Evolutionary conservation across 2,329 filamentous ascomycete species (phyloP).

Genomic region (Fusarium sp.): DNA sequence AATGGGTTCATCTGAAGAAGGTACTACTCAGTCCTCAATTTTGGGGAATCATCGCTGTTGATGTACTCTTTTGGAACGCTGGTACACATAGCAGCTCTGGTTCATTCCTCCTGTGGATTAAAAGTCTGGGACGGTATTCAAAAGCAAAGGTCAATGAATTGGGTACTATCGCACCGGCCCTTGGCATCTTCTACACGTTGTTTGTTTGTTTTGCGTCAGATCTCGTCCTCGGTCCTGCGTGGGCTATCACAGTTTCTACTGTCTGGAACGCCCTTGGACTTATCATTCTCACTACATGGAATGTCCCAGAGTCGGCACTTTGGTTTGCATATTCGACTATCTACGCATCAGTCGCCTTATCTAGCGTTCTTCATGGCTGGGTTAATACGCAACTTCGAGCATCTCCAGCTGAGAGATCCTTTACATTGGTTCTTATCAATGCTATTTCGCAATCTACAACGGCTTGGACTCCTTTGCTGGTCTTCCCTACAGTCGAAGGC

Average conservation of each 20-base stretch:
- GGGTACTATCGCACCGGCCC: constrained; percentile 64
- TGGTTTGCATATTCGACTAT: constrained; percentile 58
- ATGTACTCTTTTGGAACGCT: constrained; percentile 70
- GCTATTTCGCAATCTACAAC: constrained; percentile 67
- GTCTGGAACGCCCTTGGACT: constrained; percentile 66
- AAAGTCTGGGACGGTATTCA: constrained; percentile 64
- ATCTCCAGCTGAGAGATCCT: constrained; percentile 61
- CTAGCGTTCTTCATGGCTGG: constrained; percentile 69
- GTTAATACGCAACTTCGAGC: constrained; percentile 64
- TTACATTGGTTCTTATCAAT: constrained; percentile 66
- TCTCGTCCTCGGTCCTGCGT: constrained; percentile 64
- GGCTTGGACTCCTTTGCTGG: constrained; percentile 67
- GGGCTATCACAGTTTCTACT: constrained; percentile 66
- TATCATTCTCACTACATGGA: constrained; percentile 67
- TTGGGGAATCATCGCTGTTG: constrained; percentile 64
- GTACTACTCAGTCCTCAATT: constrained; percentile 61
- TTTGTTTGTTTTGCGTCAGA: constrained; percentile 68
- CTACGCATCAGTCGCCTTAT: constrained; percentile 64
- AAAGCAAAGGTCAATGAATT: constrained; percentile 64
- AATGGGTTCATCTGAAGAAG: constrained; percentile 47
- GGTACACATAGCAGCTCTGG: constrained; percentile 61
- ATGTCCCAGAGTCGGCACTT: constrained; percentile 61
- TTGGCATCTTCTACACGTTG: constrained; percentile 69
- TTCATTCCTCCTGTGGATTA: constrained; percentile 69
- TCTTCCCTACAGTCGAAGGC: constrained; percentile 61